Evolutionary conservation across 495 filamentous ascomycete genomes (phyloP).

Genomic region (Neurospora sp.): DNA sequence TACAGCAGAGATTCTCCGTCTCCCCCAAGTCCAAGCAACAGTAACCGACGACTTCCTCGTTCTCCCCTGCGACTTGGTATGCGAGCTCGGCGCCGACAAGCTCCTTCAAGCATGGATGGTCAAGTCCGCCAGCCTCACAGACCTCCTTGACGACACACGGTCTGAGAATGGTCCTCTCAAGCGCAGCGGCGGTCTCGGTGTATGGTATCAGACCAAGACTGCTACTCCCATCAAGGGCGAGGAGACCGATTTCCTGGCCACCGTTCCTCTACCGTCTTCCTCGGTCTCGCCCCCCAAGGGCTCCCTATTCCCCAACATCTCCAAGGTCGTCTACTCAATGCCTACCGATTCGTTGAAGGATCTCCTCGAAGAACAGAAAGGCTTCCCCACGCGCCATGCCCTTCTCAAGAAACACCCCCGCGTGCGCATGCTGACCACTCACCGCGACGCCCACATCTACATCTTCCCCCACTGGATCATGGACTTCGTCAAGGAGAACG

Average conservation of each 20-base stretch:
- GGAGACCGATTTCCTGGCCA: conserved; percentile 82
- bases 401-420: conserved; percentile 61
- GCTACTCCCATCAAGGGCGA: conserved; percentile 71
- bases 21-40: conserved; percentile 57
- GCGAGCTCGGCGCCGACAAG: conserved; percentile 73
- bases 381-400: conserved; percentile 58
- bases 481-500: conserved; percentile 67
- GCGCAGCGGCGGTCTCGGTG: conserved; percentile 64
- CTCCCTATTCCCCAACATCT: conserved; percentile 54
- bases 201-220: conserved; percentile 83
- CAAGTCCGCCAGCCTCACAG: conserved; percentile 55
- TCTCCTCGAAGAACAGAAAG: conserved; percentile 58
- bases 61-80: conserved; percentile 88
- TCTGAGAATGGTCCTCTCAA: conserved; percentile 24
- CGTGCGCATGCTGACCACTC: conserved; percentile 66
- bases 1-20: conserved; percentile 81
- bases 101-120: conserved; percentile 91
- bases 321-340: conserved; percentile 58
- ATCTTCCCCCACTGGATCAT: conserved; percentile 87
- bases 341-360: conserved; percentile 83
- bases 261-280: conserved; percentile 49
- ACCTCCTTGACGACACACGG: conserved; percentile 23
- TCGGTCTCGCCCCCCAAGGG: conserved; percentile 46
- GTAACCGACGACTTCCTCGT: conserved; percentile 83
- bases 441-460: conserved; percentile 87